phyloP scores from a whole-genome alignment of 306 rosid species.

The Crataegus laevigata region DNA sequence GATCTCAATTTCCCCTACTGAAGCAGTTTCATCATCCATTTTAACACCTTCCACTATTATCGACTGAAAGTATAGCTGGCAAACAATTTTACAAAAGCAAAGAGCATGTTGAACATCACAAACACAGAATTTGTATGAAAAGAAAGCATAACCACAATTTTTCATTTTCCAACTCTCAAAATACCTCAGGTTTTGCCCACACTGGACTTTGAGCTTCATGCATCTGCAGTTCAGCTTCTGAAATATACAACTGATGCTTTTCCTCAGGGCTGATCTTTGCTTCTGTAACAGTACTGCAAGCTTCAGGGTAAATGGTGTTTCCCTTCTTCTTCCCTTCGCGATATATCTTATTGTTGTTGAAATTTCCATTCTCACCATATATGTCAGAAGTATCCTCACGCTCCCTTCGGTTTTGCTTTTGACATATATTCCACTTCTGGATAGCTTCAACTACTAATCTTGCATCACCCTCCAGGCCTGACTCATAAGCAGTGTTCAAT shows the following conservation, averaged over 20 bases:
- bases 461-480: slow-evolving; percentile 49
- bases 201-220: slow-evolving; percentile 52
- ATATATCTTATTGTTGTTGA: slow-evolving; percentile 50
- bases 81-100: slow-evolving; percentile 17
- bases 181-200: slow-evolving; percentile 85
- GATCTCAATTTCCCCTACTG: slow-evolving; percentile 67
- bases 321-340: slow-evolving; percentile 48
- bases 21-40: slow-evolving; percentile 37
- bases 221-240: slow-evolving; percentile 97
- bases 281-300: slow-evolving; percentile 29
- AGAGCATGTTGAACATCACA: slow-evolving; percentile 8
- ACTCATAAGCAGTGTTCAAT: slow-evolving; percentile 41
- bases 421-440: slow-evolving; percentile 89
- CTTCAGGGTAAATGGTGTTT: slow-evolving; percentile 30
- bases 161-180: not conserved
- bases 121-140: slow-evolving; percentile 2
- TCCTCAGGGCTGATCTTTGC: slow-evolving; percentile 47
- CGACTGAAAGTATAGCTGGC: slow-evolving; percentile 72
- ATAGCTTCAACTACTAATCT: slow-evolving; percentile 76
- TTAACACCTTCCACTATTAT: slow-evolving; percentile 43
- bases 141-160: not conserved
- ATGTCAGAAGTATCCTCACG: slow-evolving; percentile 71
- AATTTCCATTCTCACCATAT: slow-evolving; percentile 77
- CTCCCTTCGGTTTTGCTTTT: slow-evolving; percentile 60
- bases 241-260: slow-evolving; percentile 63